Evolutionary conservation across 2,329 filamentous ascomycete genomes (phyloP).

Genomic region (Nemania diffusa): DNA sequence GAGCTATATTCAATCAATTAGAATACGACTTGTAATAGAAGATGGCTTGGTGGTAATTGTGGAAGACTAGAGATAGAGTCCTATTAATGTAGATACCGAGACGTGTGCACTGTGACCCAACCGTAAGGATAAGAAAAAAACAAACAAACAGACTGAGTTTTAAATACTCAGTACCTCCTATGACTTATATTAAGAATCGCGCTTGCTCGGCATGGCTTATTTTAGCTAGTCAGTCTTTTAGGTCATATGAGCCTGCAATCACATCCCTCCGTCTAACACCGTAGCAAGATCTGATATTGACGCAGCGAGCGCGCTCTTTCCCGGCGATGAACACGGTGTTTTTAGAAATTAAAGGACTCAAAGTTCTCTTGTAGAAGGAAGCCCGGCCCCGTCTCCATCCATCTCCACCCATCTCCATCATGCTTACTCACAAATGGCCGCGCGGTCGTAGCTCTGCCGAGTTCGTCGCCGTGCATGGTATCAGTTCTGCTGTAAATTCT

Average conservation of each 20-base stretch:
- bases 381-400: background rate
- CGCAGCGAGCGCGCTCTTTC: background rate
- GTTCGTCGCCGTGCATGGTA: background rate
- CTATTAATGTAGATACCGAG: background rate
- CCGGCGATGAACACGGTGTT: background rate
- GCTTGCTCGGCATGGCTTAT: no score
- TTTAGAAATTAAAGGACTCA: background rate
- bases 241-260: conserved; percentile 18
- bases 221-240: conserved; percentile 17
- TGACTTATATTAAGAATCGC: background rate
- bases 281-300: background rate
- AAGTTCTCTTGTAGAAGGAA: background rate
- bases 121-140: background rate
- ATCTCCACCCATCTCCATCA: background rate
- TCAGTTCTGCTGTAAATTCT: background rate
- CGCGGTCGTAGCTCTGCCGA: conserved; percentile 5
- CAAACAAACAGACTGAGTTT: background rate
- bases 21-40: background rate
- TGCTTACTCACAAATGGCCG: background rate
- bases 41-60: background rate
- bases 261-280: background rate
- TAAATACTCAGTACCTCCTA: conserved; percentile 10
- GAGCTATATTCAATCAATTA: background rate
- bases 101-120: background rate
- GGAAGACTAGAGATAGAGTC: background rate